Percentiles rank a stretch among this genome's conserved stretches.
phyloP scores from a whole-genome alignment of 2,329 filamentous ascomycete genomes.

The Colletotrichum sp. region DNA sequence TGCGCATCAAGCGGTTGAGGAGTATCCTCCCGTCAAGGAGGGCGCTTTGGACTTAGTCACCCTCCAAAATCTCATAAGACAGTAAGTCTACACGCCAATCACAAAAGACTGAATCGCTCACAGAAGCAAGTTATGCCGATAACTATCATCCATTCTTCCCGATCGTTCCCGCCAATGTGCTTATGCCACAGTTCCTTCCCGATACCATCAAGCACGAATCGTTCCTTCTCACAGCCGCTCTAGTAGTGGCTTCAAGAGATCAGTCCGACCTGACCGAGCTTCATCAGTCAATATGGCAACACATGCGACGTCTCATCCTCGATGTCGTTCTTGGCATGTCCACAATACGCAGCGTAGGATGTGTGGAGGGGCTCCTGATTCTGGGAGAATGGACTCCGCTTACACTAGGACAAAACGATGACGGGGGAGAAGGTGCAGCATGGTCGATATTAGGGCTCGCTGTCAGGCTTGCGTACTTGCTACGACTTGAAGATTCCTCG shows the following conservation, averaged over 20 bases:
- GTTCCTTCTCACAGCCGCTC: constrained; percentile 70
- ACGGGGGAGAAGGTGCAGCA: constrained; percentile 74
- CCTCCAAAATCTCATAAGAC: neutral
- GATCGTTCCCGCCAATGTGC: constrained; percentile 60
- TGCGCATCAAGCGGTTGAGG: neutral
- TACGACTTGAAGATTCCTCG: constrained; percentile 59
- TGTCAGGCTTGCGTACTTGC: constrained; percentile 71
- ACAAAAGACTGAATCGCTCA: neutral
- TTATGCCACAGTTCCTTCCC: constrained; percentile 58
- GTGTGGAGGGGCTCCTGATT: constrained; percentile 71
- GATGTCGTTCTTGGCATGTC: neutral
- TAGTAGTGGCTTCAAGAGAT: constrained; percentile 75
- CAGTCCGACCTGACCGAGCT: constrained; percentile 32
- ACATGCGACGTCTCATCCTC: neutral
- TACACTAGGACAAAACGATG: constrained; percentile 62
- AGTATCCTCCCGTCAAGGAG: neutral
- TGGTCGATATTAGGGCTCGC: constrained; percentile 80
- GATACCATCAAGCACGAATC: constrained; percentile 65
- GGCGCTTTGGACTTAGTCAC: neutral
- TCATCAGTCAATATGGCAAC: neutral
- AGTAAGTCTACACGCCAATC: neutral
- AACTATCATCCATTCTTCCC: constrained; percentile 75
- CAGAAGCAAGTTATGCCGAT: constrained; percentile 58
- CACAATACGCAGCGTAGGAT: constrained; percentile 53
- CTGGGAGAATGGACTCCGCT: constrained; percentile 77